phyloP scores from a whole-genome alignment of 257 asterid species.

The Plantago major region DNA sequence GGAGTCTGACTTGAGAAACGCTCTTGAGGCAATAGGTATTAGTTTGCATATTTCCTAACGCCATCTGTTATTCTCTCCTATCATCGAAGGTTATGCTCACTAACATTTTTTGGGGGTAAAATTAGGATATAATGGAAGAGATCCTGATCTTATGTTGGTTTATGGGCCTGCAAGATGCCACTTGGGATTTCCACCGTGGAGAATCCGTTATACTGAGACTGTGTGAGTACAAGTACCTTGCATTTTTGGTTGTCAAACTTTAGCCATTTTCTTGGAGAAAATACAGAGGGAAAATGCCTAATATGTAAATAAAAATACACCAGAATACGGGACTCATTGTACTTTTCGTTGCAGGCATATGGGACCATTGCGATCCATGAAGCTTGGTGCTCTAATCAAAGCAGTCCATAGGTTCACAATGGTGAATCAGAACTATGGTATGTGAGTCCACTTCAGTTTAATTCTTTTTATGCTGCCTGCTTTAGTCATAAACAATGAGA shows the following conservation, averaged over 20 bases:
- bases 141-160: constrained; percentile 80
- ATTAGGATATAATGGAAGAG: constrained; percentile 61
- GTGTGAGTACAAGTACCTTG: constrained; percentile 50
- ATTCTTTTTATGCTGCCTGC: neutral
- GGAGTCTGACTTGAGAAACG: constrained; percentile 67
- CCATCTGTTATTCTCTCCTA: no score
- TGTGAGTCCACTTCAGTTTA: constrained; percentile 10
- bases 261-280: no score
- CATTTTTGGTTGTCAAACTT: no score
- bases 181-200: constrained; percentile 94
- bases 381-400: constrained; percentile 65
- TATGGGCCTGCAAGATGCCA: constrained; percentile 93
- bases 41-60: constrained; percentile 15
- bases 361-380: constrained; percentile 63
- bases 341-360: constrained; percentile 42
- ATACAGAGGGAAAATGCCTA: neutral
- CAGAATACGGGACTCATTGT: neutral
- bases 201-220: constrained; percentile 90
- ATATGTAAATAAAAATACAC: neutral
- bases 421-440: constrained; percentile 81
- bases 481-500: neutral
- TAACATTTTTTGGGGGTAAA: constrained; percentile 22
- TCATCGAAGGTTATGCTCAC: no score
- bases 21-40: constrained; percentile 67
- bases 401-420: constrained; percentile 68